Conservation (phyloP, 2,329 filamentous ascomycete genomes). For the Ophiosphaerella korrae region DNA sequence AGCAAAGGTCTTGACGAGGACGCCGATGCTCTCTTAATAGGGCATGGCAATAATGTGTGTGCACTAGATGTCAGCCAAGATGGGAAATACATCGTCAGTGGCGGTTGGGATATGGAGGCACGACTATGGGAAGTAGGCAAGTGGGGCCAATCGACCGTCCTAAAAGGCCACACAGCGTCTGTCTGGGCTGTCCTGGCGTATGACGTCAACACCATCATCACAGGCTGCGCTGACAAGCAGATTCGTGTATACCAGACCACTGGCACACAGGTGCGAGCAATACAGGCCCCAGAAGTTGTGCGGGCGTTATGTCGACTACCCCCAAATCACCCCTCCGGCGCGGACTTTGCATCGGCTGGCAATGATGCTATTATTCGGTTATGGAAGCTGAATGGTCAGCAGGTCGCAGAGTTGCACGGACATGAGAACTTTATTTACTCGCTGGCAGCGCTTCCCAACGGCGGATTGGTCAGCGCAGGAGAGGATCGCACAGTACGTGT, state of each 20-base stretch:
- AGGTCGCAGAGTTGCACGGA: slow-evolving; percentile 78
- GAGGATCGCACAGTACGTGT: slow-evolving; percentile 93
- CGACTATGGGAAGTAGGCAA: slow-evolving; percentile 84
- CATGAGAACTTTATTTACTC: slow-evolving; percentile 97
- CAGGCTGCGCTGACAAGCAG: slow-evolving; percentile 84
- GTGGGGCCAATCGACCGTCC: slow-evolving; percentile 76
- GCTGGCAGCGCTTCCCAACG: slow-evolving; percentile 75
- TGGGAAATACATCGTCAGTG: slow-evolving; percentile 79
- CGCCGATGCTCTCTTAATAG: slow-evolving; percentile 83
- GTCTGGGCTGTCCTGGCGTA: slow-evolving; percentile 93
- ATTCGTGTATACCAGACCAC: slow-evolving; percentile 79
- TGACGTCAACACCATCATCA: slow-evolving; percentile 75
- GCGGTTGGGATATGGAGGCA: slow-evolving; percentile 90
- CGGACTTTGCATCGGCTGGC: slow-evolving; percentile 91
- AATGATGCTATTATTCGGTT: slow-evolving; percentile 89
- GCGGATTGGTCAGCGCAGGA: slow-evolving; percentile 87
- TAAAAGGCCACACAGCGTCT: slow-evolving; percentile 77
- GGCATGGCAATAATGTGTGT: slow-evolving; percentile 87
- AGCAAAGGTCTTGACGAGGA: slow-evolving; percentile 70
- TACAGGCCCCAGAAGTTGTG: slow-evolving; percentile 77
- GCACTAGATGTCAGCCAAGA: slow-evolving; percentile 77
- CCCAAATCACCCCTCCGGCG: slow-evolving; percentile 74
- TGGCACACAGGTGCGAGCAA: slow-evolving; percentile 67
- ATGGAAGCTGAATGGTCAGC: slow-evolving; percentile 80
- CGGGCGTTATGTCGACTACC: slow-evolving; percentile 87